Conservation (phyloP, 345 rosid genomes). For the Eucalyptus microcorys region DNA sequence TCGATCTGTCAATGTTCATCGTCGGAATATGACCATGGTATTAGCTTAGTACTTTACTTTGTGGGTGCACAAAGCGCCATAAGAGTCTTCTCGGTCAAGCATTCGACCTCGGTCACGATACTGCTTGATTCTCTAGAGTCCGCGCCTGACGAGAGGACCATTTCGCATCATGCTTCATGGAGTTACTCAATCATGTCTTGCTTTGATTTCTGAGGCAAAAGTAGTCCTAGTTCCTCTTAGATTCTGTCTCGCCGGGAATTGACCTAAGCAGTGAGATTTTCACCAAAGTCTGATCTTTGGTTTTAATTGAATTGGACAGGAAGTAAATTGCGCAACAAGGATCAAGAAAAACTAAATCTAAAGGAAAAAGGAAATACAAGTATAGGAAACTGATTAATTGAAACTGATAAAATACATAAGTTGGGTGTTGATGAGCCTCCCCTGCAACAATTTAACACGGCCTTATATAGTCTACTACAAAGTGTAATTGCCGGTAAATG, state of each 20-base stretch:
- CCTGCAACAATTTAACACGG: fast-evolving
- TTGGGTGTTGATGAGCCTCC: background rate
- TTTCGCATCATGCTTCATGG: background rate
- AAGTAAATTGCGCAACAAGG: background rate
- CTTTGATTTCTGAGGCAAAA: background rate
- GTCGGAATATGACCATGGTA: background rate
- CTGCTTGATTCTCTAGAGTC: background rate
- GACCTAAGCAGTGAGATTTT: background rate
- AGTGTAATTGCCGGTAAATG: fast-evolving
- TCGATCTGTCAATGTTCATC: background rate
- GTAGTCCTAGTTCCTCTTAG: background rate
- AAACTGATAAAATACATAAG: background rate
- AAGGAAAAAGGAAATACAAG: background rate
- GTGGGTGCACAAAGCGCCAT: background rate
- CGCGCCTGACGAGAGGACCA: background rate
- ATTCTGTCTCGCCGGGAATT: background rate
- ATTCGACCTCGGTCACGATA: background rate
- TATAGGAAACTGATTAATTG: background rate
- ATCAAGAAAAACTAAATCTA: background rate
- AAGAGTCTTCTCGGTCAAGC: background rate
- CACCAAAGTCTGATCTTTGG: background rate
- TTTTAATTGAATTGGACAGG: background rate
- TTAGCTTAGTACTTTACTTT: background rate
- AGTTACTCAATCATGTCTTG: background rate
- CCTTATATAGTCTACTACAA: background rate